phyloP scores from a whole-genome alignment of 2,329 filamentous ascomycete genomes.

The Leptographium radiaticola region DNA sequence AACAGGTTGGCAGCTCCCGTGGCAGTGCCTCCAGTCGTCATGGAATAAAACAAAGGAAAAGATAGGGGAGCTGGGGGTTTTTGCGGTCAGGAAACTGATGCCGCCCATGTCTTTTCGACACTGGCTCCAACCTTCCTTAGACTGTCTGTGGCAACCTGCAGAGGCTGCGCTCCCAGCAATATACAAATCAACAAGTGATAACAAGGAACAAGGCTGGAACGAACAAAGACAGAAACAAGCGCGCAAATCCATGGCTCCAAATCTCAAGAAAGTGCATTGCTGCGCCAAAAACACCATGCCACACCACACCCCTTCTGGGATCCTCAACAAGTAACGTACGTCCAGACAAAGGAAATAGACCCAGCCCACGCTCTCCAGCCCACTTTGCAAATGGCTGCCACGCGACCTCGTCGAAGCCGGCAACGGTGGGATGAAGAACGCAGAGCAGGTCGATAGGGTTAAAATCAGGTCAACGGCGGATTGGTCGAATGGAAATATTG shows the following conservation, averaged over 20 bases:
- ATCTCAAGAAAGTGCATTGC: not conserved
- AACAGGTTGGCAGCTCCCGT: not conserved
- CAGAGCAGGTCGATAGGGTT: constrained; percentile 6
- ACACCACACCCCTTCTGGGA: constrained; percentile 1
- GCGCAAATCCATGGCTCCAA: not conserved
- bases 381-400: not conserved
- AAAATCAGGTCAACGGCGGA: constrained; percentile 9
- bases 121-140: not conserved
- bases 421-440: not conserved
- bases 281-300: constrained; percentile 32
- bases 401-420: not conserved
- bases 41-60: constrained; percentile 15
- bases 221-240: constrained; percentile 6
- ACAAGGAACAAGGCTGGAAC: not conserved
- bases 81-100: not conserved
- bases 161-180: constrained; percentile 11
- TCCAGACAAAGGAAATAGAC: constrained; percentile 5
- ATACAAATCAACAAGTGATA: not conserved
- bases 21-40: constrained; percentile 1
- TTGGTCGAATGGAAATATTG: not conserved
- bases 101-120: not conserved
- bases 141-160: not conserved
- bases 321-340: not conserved
- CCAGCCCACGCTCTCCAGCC: not conserved
- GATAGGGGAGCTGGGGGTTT: not conserved